phyloP scores from a whole-genome alignment of 768 basidiomycete genomes.

The Leccinum truebloodii region DNA sequence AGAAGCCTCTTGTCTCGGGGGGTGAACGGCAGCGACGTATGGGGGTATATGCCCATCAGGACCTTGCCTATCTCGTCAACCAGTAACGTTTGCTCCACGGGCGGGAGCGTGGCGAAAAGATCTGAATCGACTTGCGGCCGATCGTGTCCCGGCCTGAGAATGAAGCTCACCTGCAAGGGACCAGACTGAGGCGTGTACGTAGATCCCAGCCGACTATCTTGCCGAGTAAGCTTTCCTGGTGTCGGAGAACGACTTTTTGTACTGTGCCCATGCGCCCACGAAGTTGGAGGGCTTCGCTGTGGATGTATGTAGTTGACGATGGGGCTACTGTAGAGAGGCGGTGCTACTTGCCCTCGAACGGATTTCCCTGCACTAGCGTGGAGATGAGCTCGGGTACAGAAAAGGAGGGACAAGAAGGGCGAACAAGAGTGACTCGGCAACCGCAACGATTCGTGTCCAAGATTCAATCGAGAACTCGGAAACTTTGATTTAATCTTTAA shows the following conservation, averaged over 20 bases:
- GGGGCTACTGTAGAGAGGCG: too few relatives aligned
- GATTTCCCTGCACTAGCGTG: not conserved
- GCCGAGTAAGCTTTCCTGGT: slow-evolving; percentile 48
- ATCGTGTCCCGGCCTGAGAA: too few relatives aligned
- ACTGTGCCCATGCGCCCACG: slow-evolving; percentile 63
- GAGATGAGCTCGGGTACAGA: not conserved
- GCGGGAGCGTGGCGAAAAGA: too few relatives aligned
- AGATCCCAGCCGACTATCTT: slow-evolving; percentile 59
- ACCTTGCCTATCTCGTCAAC: slow-evolving; percentile 56
- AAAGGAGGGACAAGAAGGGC: too few relatives aligned
- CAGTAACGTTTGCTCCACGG: slow-evolving; percentile 25
- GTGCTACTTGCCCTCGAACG: not conserved
- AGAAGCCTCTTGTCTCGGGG: slow-evolving; percentile 2
- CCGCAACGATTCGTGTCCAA: not conserved
- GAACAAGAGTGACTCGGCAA: not conserved
- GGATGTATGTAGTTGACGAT: not conserved
- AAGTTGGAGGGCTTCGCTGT: slow-evolving; percentile 65
- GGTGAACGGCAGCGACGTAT: not conserved
- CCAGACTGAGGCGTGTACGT: too few relatives aligned
- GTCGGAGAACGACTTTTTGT: slow-evolving; percentile 42
- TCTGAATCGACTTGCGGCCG: too few relatives aligned
- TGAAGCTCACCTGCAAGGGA: slow-evolving; percentile 1
- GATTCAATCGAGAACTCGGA: too few relatives aligned
- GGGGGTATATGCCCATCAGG: slow-evolving; percentile 19
- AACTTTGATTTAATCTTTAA: too few relatives aligned